These are phyloP conservation scores for Pythium dissotocum DNA, from an alignment of 352 stramenopile species.

Conservation along the genomic window DNA sequence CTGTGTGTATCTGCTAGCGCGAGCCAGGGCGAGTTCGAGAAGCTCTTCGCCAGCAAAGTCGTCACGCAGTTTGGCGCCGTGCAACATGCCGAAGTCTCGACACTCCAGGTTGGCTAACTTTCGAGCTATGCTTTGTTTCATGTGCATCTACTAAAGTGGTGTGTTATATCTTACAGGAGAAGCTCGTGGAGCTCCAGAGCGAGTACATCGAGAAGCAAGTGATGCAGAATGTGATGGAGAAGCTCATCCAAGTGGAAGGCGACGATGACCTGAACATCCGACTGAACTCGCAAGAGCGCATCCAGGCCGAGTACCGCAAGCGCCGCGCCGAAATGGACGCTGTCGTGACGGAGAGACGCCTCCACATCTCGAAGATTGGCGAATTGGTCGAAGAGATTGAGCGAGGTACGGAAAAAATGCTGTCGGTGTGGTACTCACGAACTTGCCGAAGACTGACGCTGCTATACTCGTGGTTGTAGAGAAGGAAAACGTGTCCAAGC, in stretches of 20 bases:
- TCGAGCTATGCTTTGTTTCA: not conserved
- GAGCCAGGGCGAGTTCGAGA: slow-evolving; percentile 35
- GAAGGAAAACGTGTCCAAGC: slow-evolving; percentile 48
- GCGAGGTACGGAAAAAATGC: slow-evolving; percentile 23
- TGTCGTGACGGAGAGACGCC: slow-evolving; percentile 43
- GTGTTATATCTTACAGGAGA: slow-evolving; percentile 27
- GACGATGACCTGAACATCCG: slow-evolving; percentile 42
- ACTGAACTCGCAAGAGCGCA: slow-evolving; percentile 26
- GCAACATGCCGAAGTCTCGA: slow-evolving; percentile 21
- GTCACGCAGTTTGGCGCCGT: slow-evolving; percentile 15
- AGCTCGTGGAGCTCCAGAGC: slow-evolving; percentile 46
- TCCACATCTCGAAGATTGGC: slow-evolving; percentile 42
- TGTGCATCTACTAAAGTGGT: not conserved
- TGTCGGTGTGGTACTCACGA: too few species aligned
- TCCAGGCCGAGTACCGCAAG: slow-evolving; percentile 40
- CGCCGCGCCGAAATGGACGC: slow-evolving; percentile 46
- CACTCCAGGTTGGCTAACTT: slow-evolving; percentile 19
- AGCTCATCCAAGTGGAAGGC: slow-evolving; percentile 61
- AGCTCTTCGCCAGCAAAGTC: slow-evolving; percentile 46
- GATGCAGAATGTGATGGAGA: slow-evolving; percentile 74
- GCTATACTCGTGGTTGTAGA: slow-evolving; percentile 25
- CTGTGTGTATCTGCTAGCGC: slow-evolving; percentile 18
- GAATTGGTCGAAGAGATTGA: slow-evolving; percentile 46
- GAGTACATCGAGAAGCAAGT: slow-evolving; percentile 63
- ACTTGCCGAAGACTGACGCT: not conserved